A percentile compares a stretch with the other conserved stretches of the same genome.
Conservation (phyloP, 768 basidiomycete genomes). For the Termitomyces sp. region DNA sequence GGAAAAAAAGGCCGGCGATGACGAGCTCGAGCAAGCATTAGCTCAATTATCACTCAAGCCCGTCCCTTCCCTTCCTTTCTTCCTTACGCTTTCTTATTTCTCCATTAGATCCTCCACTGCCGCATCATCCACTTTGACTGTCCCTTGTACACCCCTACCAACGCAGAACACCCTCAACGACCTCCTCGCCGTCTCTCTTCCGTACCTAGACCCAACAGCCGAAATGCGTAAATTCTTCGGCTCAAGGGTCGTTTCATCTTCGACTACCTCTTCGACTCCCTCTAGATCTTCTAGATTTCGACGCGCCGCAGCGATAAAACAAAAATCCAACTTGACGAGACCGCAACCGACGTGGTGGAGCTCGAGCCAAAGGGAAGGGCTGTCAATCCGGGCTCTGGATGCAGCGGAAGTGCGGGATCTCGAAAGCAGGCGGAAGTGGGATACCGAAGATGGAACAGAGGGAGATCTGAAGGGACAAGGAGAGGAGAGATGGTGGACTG, state of each 20-base stretch:
- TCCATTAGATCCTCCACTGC: conserved; percentile 45
- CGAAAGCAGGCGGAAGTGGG: conserved; percentile 32
- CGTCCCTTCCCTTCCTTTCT: conserved; percentile 10
- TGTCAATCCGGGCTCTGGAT: conserved; percentile 55
- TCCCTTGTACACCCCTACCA: conserved; percentile 17
- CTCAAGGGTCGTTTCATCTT: conserved; percentile 74
- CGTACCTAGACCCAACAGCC: conserved; percentile 81
- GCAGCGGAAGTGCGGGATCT: conserved; percentile 47
- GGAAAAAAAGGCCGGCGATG: conserved; percentile 57
- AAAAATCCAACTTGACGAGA: conserved; percentile 70
- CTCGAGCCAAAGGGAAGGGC: conserved; percentile 61
- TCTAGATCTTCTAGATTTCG: conserved; percentile 27
- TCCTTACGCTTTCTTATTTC: neutral
- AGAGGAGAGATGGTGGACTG: conserved; percentile 84
- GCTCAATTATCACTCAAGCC: conserved; percentile 82
- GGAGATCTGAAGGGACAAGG: conserved; percentile 2
- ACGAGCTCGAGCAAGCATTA: conserved; percentile 82
- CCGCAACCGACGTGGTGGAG: conserved; percentile 76
- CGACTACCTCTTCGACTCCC: conserved; percentile 25
- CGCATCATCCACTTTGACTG: conserved; percentile 20
- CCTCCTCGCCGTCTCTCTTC: conserved; percentile 73
- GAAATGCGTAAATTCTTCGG: conserved; percentile 96
- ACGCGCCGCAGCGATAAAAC: conserved; percentile 22
- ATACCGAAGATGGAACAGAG: conserved; percentile 11
- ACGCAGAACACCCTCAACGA: conserved; percentile 26